Evolutionary conservation across 2,329 filamentous ascomycete genomes (phyloP), one percentile per base, ranked within the genome.

Genomic region (Elsinoe fawcettii): DNA sequence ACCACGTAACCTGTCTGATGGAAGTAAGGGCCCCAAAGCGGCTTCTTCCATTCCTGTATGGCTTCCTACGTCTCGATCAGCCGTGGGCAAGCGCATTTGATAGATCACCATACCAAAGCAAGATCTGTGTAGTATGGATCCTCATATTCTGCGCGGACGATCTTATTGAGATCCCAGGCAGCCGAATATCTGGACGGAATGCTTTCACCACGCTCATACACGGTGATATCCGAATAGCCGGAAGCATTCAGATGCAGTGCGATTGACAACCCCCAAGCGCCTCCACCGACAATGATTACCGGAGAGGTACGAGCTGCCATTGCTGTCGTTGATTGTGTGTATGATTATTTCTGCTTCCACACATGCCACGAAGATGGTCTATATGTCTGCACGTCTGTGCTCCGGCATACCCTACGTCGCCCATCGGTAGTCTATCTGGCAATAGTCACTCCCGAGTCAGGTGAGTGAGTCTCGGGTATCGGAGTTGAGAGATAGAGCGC

Each of bases 81-180:
- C 18, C 6, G 30, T 16, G 27, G 12, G 30, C 12, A 5, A 32
- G 12, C 30, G 12, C 30, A 5, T 32, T 3, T 18, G 37, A 18
- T n/a, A n/a, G n/a, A n/a, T 16, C 20, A 12, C 62, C 72, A 59
- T 67, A 79, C 78, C 56, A 81, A 68, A 1, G 80, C 75, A 43
- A 82, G 64, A 1, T 80, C 71, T 0, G 79, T 78, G 59, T 84
- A 83, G 57, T 80, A 81, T 0, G 73, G 70, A 58, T 82, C 79
- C 60, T 80, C 78, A 58, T 83, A 83, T 61, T 83, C 80, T 3
- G 76, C 79, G 1, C 80, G 74, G 34, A 84, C 71, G 57, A 84
- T 83, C 66, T 84, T 84, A 65, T 84, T 84, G 23, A 84, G 64
- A 60, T 84, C 80, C 59, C 81, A 80, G 18, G 75, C 80, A 0